Conservation (phyloP, 2,329 filamentous ascomycete species). For the Sporothrix pallida region DNA sequence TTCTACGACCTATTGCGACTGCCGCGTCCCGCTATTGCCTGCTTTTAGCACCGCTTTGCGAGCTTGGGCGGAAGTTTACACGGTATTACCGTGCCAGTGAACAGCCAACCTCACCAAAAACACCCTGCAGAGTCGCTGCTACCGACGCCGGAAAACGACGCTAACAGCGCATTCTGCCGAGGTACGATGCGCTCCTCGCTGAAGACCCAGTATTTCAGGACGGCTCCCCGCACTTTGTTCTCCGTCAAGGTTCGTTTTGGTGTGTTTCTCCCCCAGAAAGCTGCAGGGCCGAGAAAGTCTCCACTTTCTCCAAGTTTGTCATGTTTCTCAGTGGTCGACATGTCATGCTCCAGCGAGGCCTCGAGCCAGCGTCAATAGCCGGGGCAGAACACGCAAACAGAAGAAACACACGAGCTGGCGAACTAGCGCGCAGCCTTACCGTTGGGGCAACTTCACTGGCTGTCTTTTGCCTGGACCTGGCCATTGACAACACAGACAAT, state of each 20-base stretch:
- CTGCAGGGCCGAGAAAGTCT: background rate
- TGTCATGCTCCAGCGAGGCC: no score
- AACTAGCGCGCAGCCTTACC: constrained; percentile 17
- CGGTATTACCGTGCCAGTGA: background rate
- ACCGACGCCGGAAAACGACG: constrained; percentile 15
- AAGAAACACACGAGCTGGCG: background rate
- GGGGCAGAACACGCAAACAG: background rate
- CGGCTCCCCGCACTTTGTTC: constrained; percentile 13
- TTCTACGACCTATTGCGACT: background rate
- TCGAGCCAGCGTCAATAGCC: background rate
- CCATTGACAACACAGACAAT: background rate
- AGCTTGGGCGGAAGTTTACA: background rate
- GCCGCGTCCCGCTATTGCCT: constrained; percentile 5
- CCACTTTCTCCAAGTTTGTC: constrained; percentile 20
- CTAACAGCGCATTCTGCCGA: constrained; percentile 27
- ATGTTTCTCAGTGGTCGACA: background rate
- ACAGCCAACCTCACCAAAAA: background rate
- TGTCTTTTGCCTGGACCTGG: background rate
- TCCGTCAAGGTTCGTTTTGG: background rate
- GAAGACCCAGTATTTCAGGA: background rate
- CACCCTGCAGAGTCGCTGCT: background rate
- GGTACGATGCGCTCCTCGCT: constrained; percentile 27
- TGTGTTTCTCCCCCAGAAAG: background rate
- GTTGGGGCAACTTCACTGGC: background rate
- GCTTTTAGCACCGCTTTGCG: constrained; percentile 5